A percentile compares a stretch with the other conserved stretches of the same genome.
phyloP scores from a whole-genome alignment of 371 early-diverging fungal genomes.

The Mortierella sp. region DNA sequence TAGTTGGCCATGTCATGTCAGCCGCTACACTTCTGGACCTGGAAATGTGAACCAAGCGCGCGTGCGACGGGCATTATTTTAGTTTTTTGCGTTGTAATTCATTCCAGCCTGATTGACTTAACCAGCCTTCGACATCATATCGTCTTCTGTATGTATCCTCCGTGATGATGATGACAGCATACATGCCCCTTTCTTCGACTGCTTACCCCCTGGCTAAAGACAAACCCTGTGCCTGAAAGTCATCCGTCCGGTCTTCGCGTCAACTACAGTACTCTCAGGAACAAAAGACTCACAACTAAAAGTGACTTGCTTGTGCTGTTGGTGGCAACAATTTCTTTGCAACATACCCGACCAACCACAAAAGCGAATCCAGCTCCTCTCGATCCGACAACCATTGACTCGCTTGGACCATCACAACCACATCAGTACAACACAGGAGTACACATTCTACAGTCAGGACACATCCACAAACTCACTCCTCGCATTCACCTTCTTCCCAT shows the following conservation, averaged over 20 bases:
- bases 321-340: neutral
- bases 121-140: neutral
- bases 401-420: neutral
- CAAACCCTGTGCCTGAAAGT: neutral
- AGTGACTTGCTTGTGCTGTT: neutral
- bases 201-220: neutral
- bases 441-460: neutral
- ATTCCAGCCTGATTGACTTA: neutral
- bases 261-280: too few relatives aligned
- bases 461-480: neutral
- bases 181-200: neutral
- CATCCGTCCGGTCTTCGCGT: neutral
- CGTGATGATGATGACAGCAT: neutral
- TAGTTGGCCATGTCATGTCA: neutral
- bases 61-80: neutral
- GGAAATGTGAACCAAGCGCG: neutral
- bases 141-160: neutral
- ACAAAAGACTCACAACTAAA: neutral
- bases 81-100: neutral
- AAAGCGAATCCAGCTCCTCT: neutral
- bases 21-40: conserved; percentile 2
- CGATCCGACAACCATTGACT: neutral
- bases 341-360: neutral
- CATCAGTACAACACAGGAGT: neutral
- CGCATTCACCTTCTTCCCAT: neutral